Evolutionary conservation across 768 basidiomycete genomes (phyloP).

Genomic region (Leccinum arenicola): DNA sequence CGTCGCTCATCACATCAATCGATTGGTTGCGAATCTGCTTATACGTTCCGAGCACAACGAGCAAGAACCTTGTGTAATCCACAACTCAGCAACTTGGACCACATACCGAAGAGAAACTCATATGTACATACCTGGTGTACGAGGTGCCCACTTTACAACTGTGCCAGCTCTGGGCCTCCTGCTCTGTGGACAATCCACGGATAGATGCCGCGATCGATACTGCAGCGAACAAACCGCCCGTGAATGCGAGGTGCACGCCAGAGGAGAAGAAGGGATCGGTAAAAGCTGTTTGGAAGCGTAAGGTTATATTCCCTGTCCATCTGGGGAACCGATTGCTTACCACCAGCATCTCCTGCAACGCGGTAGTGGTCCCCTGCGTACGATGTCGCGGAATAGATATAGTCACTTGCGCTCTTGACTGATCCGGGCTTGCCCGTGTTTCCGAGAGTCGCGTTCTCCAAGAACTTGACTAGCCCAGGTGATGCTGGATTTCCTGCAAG

Average conservation of each 20-base stretch:
- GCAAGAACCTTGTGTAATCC: conserved; percentile 2
- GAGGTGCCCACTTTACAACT: conserved; percentile 9
- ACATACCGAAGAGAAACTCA: conserved; percentile 19
- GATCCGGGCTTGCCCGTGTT: conserved; percentile 6
- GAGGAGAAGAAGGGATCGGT: conserved; percentile 10
- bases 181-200: conserved; percentile 6
- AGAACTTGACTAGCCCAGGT: conserved; percentile 1
- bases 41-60: conserved; percentile 3
- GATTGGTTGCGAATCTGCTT: neutral
- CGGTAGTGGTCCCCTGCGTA: conserved; percentile 47
- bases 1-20: neutral
- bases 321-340: neutral
- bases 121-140: conserved; percentile 5
- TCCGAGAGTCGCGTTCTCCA: conserved; percentile 8
- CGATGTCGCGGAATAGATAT: conserved; percentile 38
- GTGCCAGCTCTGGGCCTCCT: conserved; percentile 11
- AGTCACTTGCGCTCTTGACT: conserved; percentile 46
- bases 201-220: conserved; percentile 10
- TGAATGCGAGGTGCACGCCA: conserved; percentile 11
- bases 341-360: conserved; percentile 52
- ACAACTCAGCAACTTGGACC: neutral
- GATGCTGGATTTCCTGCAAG: neutral
- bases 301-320: neutral
- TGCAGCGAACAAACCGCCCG: conserved; percentile 8
- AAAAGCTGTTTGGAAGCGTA: conserved; percentile 2